phyloP scores from a whole-genome alignment of 2,329 filamentous ascomycete genomes.

The Chrysosporium keratinophilum region DNA sequence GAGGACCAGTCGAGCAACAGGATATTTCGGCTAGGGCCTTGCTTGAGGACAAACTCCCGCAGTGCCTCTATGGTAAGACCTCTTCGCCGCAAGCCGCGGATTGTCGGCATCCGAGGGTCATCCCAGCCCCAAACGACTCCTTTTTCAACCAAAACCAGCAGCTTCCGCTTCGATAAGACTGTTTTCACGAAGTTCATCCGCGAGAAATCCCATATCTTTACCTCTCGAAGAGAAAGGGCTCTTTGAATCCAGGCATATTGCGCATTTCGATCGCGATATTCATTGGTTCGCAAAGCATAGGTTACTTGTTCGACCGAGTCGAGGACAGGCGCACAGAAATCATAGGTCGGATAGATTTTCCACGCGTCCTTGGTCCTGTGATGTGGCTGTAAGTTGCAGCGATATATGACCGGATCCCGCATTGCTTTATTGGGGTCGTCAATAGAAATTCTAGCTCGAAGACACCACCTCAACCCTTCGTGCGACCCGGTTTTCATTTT shows the following conservation, averaged over 20 bases:
- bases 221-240: slow-evolving; percentile 36
- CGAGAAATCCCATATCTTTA: slow-evolving; percentile 44
- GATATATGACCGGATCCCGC: slow-evolving; percentile 94
- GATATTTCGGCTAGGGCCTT: slow-evolving; percentile 33
- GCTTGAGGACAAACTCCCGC: slow-evolving; percentile 33
- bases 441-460: slow-evolving; percentile 85
- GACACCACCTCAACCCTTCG: slow-evolving; percentile 75
- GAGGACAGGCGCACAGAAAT: slow-evolving; percentile 55
- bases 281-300: slow-evolving; percentile 54
- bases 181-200: slow-evolving; percentile 45
- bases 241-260: slow-evolving; percentile 45
- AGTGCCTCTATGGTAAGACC: slow-evolving; percentile 22
- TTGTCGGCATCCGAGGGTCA: slow-evolving; percentile 43
- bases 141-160: slow-evolving; percentile 41
- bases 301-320: slow-evolving; percentile 55
- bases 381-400: slow-evolving; percentile 63
- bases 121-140: slow-evolving; percentile 44
- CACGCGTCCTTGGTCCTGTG: slow-evolving; percentile 54
- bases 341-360: slow-evolving; percentile 59
- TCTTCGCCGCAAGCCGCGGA: slow-evolving; percentile 41
- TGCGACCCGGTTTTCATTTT: slow-evolving; percentile 84
- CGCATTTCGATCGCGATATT: slow-evolving; percentile 45
- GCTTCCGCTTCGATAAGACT: slow-evolving; percentile 43
- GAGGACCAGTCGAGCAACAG: slow-evolving; percentile 35
- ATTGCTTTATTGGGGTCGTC: slow-evolving; percentile 92